phyloP scores from a whole-genome alignment of 306 rosid species.

The Fragaria nilgerrensis region DNA sequence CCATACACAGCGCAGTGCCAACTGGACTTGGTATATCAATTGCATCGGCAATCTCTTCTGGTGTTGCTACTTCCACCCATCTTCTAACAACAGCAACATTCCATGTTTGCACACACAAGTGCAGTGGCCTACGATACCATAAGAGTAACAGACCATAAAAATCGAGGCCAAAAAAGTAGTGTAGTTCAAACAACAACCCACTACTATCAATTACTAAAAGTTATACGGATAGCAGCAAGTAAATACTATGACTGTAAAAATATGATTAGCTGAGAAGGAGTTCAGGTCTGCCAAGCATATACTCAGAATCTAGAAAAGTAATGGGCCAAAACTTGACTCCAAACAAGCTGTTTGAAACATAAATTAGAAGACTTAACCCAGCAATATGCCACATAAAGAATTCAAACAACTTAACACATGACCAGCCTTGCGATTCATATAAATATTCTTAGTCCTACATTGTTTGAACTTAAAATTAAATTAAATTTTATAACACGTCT shows the following conservation, averaged over 20 bases:
- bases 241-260: constrained; percentile 4
- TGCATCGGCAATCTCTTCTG: constrained; percentile 80
- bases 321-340: not conserved
- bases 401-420: not conserved
- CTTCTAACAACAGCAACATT: constrained; percentile 90
- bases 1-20: constrained; percentile 98
- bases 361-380: not conserved
- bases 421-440: not conserved
- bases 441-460: not conserved
- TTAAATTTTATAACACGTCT: not conserved
- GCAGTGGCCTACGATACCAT: constrained; percentile 74
- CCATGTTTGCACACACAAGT: constrained; percentile 92
- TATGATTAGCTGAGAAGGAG: not conserved
- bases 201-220: not conserved
- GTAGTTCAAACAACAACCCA: constrained; percentile 13
- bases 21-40: constrained; percentile 74
- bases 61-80: constrained; percentile 88
- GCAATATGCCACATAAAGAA: not conserved
- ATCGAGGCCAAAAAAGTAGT: not conserved
- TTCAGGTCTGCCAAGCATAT: not conserved
- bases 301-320: not conserved
- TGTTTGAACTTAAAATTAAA: not conserved
- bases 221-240: not conserved
- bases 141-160: constrained; percentile 25
- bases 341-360: not conserved